Base-by-base conservation (phyloP, 495 filamentous ascomycete species). In the Tuber magnatum region DNA sequence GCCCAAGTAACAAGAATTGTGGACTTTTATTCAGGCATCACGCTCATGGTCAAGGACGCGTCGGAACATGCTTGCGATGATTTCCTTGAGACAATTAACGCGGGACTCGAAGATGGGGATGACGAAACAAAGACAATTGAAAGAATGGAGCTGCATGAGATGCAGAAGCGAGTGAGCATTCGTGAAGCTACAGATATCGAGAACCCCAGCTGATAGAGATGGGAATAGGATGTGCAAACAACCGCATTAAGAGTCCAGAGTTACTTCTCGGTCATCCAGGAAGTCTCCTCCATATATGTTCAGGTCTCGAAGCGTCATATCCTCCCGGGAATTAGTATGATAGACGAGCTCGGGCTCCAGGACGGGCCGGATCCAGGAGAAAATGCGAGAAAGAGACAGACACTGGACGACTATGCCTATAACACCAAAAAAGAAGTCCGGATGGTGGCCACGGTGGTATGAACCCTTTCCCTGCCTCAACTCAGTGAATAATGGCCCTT, bases 301-400 rank as follows among this genome's bases (percentile, higher is more conserved):
- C n/a, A 71, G n/a, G 70, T 71, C 39, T 71, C 70, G 41, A 71
- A 46, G 35, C 41, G 70, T 43, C 70, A 71, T 40, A 46, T 71
- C n/a, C 41, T 71, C n/a, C 70, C 70, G n/a, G 70, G 70, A 35
- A 71, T 71, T 38, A 71, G 39, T 46, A 71, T 43, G 40, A 71
- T 71, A 12, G 70, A 71, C 41, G 70, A 71, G 22, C 39, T 71
- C 41, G 44, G 41, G 70, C 39, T 71, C 40, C 39, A 65, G 28
- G 56, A 65, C 28, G 56, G 28, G 56, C 28, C 28, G 56, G 56
- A 65, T 65, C 28, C 28, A 28, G 56, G 56, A 14, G 56, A 65
- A 65, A 65, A 20, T 28, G 56, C 28, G 12, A 65, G 56, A 65
- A 65, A 65, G 56, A 65, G 56, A 35, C 56, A 65, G 28, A n/a